Evolutionary conservation across 345 rosid genomes (phyloP), one percentile per base, ranked within the genome.

Genomic region (Melastoma malabathricum): DNA sequence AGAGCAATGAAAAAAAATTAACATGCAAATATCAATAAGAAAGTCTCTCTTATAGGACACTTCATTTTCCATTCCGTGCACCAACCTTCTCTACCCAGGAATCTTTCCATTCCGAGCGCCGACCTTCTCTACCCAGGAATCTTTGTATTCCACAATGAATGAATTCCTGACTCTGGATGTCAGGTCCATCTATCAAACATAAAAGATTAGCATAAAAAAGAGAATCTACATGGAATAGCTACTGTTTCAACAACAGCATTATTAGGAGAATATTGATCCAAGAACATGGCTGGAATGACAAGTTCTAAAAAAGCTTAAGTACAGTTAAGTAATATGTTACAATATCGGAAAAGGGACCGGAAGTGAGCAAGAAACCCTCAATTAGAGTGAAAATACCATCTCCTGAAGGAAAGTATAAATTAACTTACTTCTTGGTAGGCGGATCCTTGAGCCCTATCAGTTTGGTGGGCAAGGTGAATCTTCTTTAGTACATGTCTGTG

Each of bases 91-190:
- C 98, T 20, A 92, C 96, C 96, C 98, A 92, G 45, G 96, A 92
- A 64, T 92, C 98, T 67, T 87, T 92, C 38, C 38, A 34, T 8
- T 34, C 41, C 9, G 12, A 34, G 41, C 2, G 25, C 67, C 62
- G 38, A 83, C 98, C 90, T 76, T 92, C 69, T 92, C 98, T 20
- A 92, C 96, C 96, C 98, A 92, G 45, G 96, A 92, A 64, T 92
- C 98, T 67, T 87, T 92, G 80, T 87, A 92, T 64, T 92, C 93
- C 29, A 92, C 97, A 44, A 92, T 79, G 68, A 87, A 92, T 45
- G 93, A 95, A 70, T 83, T 84, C 14, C 70, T 64, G 25, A 84
- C 85, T 62, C 72, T 80, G 47, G 98, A 92, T 66, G 87, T 84
- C 53, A 92, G 95, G 64, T 87, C 95, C 93, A 75, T 87, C 97